phyloP scores from a whole-genome alignment of 148 eudicot species.

The Dianthus caryophyllus region DNA sequence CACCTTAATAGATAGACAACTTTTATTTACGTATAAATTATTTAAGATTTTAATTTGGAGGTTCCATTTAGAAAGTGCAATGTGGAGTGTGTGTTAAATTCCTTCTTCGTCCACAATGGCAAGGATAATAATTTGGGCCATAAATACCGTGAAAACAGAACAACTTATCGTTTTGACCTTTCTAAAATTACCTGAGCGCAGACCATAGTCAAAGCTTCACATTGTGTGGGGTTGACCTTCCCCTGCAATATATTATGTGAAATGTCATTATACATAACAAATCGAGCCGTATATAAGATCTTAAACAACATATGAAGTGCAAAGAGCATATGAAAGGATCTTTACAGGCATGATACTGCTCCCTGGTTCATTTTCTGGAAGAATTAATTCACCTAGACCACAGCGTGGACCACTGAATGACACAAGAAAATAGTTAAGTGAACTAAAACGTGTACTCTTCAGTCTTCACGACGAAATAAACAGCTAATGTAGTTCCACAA shows the following conservation, averaged over 20 bases:
- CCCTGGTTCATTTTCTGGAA: slow-evolving; percentile 99
- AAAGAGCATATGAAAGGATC: neutral
- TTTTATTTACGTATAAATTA: neutral
- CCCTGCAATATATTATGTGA: slow-evolving; percentile 44
- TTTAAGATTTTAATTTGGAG: neutral
- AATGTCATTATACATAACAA: slow-evolving; percentile 9
- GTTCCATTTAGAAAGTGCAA: neutral
- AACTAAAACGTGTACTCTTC: neutral
- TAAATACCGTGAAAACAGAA: neutral
- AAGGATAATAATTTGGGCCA: neutral
- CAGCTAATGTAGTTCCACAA: slow-evolving; percentile 2
- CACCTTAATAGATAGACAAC: neutral
- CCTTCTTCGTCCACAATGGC: neutral
- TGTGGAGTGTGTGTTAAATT: neutral
- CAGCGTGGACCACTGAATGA: slow-evolving; percentile 90
- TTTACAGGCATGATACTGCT: slow-evolving; percentile 99
- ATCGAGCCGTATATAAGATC: slow-evolving; percentile 3
- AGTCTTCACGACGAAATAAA: slow-evolving; percentile 10
- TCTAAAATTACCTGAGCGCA: slow-evolving; percentile 76
- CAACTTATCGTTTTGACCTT: neutral
- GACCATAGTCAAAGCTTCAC: slow-evolving; percentile 99
- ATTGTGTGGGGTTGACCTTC: slow-evolving; percentile 97
- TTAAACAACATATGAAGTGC: neutral
- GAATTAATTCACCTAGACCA: slow-evolving; percentile 93
- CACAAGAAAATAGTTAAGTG: slow-evolving; percentile 15